Conservation (phyloP, 352 stramenopile genomes). For the Globisporangium camurandrum region DNA sequence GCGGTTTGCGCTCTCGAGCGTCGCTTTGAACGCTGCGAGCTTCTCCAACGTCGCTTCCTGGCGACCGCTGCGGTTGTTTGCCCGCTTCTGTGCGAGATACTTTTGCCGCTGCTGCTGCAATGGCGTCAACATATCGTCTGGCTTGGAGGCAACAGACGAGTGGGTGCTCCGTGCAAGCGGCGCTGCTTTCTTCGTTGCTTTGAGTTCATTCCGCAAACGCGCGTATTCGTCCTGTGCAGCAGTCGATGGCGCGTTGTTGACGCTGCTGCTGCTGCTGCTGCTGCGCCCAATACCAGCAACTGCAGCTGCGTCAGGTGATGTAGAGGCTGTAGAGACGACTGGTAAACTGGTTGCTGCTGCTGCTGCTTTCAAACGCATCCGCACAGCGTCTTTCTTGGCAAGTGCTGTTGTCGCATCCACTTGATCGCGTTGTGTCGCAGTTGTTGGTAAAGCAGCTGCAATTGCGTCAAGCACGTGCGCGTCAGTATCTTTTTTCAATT, state of each 20-base stretch:
- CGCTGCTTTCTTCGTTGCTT: conserved; percentile 50
- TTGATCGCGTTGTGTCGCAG: neutral
- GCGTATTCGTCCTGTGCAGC: conserved; percentile 55
- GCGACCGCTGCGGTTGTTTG: conserved; percentile 33
- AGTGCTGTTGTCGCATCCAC: neutral
- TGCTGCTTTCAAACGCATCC: conserved; percentile 13
- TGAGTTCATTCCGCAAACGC: conserved; percentile 58
- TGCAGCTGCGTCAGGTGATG: neutral
- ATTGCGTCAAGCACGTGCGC: conserved; percentile 44
- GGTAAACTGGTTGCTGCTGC: conserved; percentile 1
- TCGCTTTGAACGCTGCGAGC: conserved; percentile 54
- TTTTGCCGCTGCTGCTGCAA: conserved; percentile 71
- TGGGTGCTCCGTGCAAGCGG: conserved; percentile 17
- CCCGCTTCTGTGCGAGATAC: conserved; percentile 59
- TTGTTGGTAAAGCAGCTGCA: conserved; percentile 1
- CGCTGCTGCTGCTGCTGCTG: neutral
- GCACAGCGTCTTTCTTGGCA: conserved; percentile 21
- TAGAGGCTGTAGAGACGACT: neutral
- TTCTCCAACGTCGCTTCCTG: conserved; percentile 68
- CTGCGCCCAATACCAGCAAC: neutral
- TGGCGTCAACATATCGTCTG: conserved; percentile 67
- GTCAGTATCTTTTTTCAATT: conserved; percentile 60
- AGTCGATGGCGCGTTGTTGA: conserved; percentile 10
- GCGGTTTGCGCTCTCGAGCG: conserved; percentile 34
- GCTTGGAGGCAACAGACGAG: conserved; percentile 41